Evolutionary conservation across 2,329 filamentous ascomycete genomes (phyloP).

Genomic region (Thermoascus crustaceus): DNA sequence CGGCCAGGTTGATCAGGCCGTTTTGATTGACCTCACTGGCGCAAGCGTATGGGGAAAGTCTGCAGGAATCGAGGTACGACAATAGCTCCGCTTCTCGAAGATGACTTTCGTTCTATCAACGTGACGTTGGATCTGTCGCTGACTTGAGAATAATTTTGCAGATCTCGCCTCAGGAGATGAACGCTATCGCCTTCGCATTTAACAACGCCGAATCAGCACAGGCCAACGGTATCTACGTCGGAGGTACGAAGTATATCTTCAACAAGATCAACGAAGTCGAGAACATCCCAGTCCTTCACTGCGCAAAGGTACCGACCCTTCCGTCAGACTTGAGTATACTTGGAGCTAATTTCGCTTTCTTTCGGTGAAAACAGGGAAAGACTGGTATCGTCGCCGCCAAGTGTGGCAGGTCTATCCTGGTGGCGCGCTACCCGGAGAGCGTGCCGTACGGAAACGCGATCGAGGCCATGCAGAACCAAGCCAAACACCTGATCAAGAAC

Average conservation of each 20-base stretch:
- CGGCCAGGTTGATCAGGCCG: conserved; percentile 72
- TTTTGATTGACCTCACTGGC: conserved; percentile 73
- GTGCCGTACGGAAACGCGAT: conserved; percentile 67
- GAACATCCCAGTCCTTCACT: conserved; percentile 6
- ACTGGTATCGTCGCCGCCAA: conserved; percentile 76
- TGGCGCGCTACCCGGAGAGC: conserved; percentile 75
- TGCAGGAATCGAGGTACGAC: conserved; percentile 62
- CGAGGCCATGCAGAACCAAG: conserved; percentile 71
- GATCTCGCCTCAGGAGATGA: conserved; percentile 49
- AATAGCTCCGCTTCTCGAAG: conserved; percentile 3
- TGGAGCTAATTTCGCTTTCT: conserved; percentile 5
- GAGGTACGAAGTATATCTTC: conserved; percentile 64
- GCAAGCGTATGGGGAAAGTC: conserved; percentile 72
- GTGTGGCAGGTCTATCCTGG: conserved; percentile 78
- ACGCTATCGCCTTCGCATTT: conserved; percentile 43
- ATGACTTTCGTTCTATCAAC: conserved; percentile 3
- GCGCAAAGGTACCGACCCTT: conserved; percentile 3
- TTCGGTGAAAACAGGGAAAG: conserved; percentile 56
- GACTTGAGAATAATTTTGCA: conserved; percentile 15
- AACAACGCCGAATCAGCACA: conserved; percentile 52
- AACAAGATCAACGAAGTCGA: conserved; percentile 6
- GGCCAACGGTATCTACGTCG: conserved; percentile 65
- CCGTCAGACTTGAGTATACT: background rate
- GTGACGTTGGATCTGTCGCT: background rate
- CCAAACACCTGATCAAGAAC: conserved; percentile 72